Evolutionary conservation across 495 filamentous ascomycete species (phyloP), one percentile per base, ranked within the genome.

Genomic region (Penicillium longicatenatum): DNA sequence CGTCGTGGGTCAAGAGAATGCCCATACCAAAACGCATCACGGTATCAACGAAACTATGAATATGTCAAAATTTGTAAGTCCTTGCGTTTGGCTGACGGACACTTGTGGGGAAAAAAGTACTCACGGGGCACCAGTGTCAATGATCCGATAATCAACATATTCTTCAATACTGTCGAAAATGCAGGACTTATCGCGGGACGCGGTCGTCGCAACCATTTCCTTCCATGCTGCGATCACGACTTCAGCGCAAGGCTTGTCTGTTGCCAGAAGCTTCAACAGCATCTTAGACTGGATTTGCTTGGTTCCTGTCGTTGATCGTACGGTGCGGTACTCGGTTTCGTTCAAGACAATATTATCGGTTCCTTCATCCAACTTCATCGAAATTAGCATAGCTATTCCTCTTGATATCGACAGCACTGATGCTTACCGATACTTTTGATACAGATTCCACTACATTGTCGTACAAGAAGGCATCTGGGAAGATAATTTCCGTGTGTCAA

Each of bases 261-360:
- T 61, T 1, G 62, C 43, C 12, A 68, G 49, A 8, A 65, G 53
- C 54, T 64, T 59, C n/a, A 68, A 50, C n/a, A 68, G 44, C 62
- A 68, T 68, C 22, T 65, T 68, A 0, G 65, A 68, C 21, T 65
- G 61, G 16, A 65, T 64, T 47, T 68, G 65, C 35, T 68, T 68
- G 9, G 61, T 68, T 7, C 65, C 65, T 16, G 53, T 60, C 5
- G 57, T 45, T 6, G 59, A 68, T 39, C 61, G 59, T 1, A 65
- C 65, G 33, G 65, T 65, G 17, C 65, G 65, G 35, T 68, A 63
- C n/a, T 68, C 59, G 5, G 59, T 64, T 39, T 68, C 65, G 39
- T 60, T 55, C 11, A 68, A 31, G 30, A 43, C 59, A 37, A 68
- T 49, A 31, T 59, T 56, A 12, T 68, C 65, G 5, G 54, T 57